Evolutionary conservation across 1,284 basidiomycete species (phyloP).

Genomic region (Tausonia pullulans): DNA sequence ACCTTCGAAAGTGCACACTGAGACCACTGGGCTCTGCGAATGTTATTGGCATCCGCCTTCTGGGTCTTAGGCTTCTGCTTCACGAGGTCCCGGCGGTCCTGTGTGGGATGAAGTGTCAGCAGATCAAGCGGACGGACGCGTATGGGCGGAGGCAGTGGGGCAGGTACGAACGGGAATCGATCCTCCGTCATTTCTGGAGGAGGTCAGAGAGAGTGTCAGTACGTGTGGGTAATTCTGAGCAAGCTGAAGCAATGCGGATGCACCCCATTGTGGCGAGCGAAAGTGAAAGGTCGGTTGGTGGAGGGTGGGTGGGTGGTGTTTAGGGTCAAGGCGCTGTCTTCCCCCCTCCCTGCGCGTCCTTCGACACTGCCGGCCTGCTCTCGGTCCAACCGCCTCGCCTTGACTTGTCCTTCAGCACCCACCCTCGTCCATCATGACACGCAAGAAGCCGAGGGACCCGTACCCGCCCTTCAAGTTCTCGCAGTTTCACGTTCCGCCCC

Average conservation of each 20-base stretch:
- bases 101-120: not conserved
- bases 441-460: slow-evolving; percentile 9
- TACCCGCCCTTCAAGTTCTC: slow-evolving; percentile 13
- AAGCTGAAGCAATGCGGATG: no score
- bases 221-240: no score
- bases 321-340: no score
- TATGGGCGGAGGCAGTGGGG: not conserved
- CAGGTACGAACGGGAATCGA: slow-evolving; percentile 27
- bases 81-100: slow-evolving; percentile 34
- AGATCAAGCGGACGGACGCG: not conserved
- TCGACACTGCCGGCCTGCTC: no score
- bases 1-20: slow-evolving; percentile 90
- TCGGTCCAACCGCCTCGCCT: not conserved
- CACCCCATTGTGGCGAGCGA: no score
- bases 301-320: no score
- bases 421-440: not conserved
- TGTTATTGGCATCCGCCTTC: slow-evolving; percentile 75
- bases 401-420: no score
- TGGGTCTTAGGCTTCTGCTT: slow-evolving; percentile 35
- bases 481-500: slow-evolving; percentile 9
- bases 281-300: no score
- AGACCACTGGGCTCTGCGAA: slow-evolving; percentile 73
- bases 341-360: no score
- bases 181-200: slow-evolving; percentile 30
- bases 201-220: not conserved